Percentiles rank a stretch among this genome's conserved stretches.
Conservation (phyloP, 106 monocot genomes). For the Triglochin maritima region DNA sequence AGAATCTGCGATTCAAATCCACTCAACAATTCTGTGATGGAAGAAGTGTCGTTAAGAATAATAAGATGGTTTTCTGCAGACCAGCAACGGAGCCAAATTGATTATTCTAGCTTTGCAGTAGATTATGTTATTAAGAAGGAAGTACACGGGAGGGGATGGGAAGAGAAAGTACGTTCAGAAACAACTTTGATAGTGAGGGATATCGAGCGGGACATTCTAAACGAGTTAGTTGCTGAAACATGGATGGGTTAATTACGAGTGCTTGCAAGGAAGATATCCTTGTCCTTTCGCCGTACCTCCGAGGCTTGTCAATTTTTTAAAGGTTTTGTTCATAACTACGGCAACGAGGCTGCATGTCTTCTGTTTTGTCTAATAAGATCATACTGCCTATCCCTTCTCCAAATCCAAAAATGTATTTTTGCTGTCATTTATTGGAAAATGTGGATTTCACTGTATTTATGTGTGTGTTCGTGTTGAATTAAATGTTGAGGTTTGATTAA, state of each 20-base stretch:
- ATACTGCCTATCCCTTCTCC: no score
- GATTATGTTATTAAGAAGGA: conserved; percentile 6
- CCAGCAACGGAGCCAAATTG: not conserved
- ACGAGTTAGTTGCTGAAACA: conserved; percentile 6
- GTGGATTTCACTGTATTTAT: no score
- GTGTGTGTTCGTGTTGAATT: no score
- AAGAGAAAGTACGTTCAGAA: not conserved
- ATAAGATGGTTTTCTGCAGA: not conserved
- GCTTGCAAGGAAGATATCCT: not conserved
- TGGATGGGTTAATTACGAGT: not conserved
- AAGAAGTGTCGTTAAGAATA: conserved; percentile 1
- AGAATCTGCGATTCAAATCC: not conserved
- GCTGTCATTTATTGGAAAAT: no score
- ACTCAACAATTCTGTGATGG: not conserved
- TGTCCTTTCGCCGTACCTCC: not conserved
- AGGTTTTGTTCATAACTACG: no score
- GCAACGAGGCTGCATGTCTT: no score
- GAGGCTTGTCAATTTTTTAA: no score
- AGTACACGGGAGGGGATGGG: conserved; percentile 2
- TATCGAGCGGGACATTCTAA: conserved; percentile 1
- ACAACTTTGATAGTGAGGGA: not conserved
- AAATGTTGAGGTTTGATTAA: no score
- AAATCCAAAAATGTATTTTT: no score
- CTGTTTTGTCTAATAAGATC: no score
- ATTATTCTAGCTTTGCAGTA: not conserved